These are phyloP conservation scores for Hyaloraphidium curvatum DNA, from an alignment of 192 early-diverging fungal genomes.

Conservation along the genomic window DNA sequence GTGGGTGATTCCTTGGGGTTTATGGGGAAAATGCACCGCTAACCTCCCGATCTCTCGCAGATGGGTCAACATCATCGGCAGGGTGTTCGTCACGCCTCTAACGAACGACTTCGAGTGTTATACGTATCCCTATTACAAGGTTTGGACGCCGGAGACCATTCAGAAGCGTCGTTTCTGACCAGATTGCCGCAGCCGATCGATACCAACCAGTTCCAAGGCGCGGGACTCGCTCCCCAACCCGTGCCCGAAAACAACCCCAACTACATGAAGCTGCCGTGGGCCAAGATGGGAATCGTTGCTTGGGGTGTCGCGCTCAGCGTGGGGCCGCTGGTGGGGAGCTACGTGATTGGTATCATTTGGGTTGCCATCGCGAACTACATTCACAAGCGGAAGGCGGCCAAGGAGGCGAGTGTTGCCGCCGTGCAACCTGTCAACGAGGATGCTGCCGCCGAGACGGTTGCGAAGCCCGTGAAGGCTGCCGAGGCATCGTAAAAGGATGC, in stretches of 20 bases:
- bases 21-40: neutral
- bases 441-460: no score
- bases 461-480: no score
- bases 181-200: no score
- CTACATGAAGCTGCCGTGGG: constrained; percentile 14
- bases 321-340: neutral
- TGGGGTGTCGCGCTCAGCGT: neutral
- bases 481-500: no score
- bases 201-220: constrained; percentile 9
- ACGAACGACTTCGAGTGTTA: constrained; percentile 14
- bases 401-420: no score
- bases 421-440: no score
- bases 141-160: no score
- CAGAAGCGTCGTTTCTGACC: no score
- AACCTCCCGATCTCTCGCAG: neutral
- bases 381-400: no score
- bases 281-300: constrained; percentile 1
- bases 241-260: constrained; percentile 13
- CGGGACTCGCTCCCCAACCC: neutral
- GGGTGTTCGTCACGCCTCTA: constrained; percentile 16
- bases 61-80: constrained; percentile 20
- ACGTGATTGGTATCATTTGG: neutral
- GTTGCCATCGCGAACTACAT: neutral
- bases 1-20: no score
- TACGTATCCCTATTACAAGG: constrained; percentile 18